Base-by-base conservation (phyloP, 1,284 basidiomycete species). In the Jaminaea rosea region DNA sequence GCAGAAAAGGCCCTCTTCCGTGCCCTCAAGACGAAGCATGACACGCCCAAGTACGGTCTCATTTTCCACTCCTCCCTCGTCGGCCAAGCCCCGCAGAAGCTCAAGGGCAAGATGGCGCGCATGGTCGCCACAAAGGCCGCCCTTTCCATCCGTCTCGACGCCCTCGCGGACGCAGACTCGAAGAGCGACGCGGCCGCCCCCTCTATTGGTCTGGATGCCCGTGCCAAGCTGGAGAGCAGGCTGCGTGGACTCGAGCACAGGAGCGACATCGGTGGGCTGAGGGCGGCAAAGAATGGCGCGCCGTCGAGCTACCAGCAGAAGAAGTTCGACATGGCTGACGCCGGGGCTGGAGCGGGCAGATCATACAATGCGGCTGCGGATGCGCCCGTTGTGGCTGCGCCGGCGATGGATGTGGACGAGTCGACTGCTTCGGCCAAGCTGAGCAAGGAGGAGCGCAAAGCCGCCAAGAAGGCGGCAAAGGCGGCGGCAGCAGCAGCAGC, bases 51-150 rank as follows among this genome's bases (percentile, higher is more conserved):
- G 77, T 96, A 97, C 73, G 92, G 91, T 67, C 80, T 96, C 46
- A 94, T 97, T 70, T 97, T 93, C 78, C 92, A 96, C 78, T 87
- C 74, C 37, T 82, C 79, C 47, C 58, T 98, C 52, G 88, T 98
- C 62, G 94, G 93, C 32, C 91, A 94, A 79, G 93, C 94, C 50
- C 89, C 93, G 46, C 89, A 91, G 63, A 96, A 96, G 79, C 82
- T 96, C 61, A 98, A 98, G 81, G 94, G 93, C 70, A 98, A 98
- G 79, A 97, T 98, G 93, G 94, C 94, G 11, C 87, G 94, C 65
- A 98, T 98, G 93, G 90, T 97, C 26, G 91, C 93, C 32, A 97
- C 93, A 56, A 71, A 71, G 80, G 85, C 93, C 3, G 88, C 93
- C 0, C 82, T 98, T 9, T 94, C 92, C 4, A 90, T 93, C 68